These are phyloP conservation scores for Prototheca cutis DNA, from an alignment of 163 green algal species.

Conservation along the genomic window DNA sequence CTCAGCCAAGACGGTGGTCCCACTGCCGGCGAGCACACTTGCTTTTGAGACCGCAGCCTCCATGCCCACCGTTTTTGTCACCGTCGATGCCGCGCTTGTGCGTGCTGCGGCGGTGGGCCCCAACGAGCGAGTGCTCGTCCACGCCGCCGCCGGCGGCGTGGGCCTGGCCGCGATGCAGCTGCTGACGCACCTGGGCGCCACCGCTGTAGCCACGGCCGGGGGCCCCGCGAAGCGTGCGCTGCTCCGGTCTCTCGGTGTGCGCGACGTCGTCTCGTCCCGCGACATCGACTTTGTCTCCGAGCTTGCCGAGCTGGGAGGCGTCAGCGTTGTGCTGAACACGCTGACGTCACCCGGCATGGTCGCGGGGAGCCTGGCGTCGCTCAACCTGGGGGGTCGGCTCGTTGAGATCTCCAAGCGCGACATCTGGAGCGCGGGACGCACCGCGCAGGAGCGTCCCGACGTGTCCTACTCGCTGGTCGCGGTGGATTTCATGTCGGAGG, in stretches of 20 bases:
- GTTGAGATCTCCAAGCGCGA: slow-evolving; percentile 89
- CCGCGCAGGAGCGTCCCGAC: slow-evolving; percentile 60
- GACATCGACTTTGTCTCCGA: slow-evolving; percentile 47
- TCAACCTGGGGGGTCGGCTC: slow-evolving; percentile 31
- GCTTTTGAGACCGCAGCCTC: slow-evolving; percentile 32
- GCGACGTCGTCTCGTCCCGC: slow-evolving; percentile 38
- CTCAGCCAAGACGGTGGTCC: slow-evolving; percentile 17
- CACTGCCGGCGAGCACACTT: slow-evolving; percentile 16
- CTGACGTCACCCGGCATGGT: slow-evolving; percentile 76
- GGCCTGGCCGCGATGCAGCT: slow-evolving; percentile 67
- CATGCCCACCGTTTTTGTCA: slow-evolving; percentile 47
- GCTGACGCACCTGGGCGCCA: slow-evolving; percentile 20
- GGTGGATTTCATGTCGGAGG: slow-evolving; percentile 73
- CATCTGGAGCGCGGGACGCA: slow-evolving; percentile 54
- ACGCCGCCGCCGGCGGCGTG: slow-evolving; percentile 65
- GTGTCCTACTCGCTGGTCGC: slow-evolving; percentile 64
- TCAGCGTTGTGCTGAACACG: slow-evolving; percentile 57
- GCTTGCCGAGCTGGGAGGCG: slow-evolving; percentile 19
- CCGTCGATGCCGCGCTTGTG: slow-evolving; percentile 26
- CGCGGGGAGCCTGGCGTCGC: slow-evolving; percentile 43
- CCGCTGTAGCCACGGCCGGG: slow-evolving; percentile 58
- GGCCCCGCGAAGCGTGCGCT: slow-evolving; percentile 60
- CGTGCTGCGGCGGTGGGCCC: slow-evolving; percentile 6
- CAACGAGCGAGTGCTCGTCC: slow-evolving; percentile 48
- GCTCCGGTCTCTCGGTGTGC: slow-evolving; percentile 47